Base-by-base conservation (phyloP, 2,329 filamentous ascomycete species). In the Fusarium clavum region DNA sequence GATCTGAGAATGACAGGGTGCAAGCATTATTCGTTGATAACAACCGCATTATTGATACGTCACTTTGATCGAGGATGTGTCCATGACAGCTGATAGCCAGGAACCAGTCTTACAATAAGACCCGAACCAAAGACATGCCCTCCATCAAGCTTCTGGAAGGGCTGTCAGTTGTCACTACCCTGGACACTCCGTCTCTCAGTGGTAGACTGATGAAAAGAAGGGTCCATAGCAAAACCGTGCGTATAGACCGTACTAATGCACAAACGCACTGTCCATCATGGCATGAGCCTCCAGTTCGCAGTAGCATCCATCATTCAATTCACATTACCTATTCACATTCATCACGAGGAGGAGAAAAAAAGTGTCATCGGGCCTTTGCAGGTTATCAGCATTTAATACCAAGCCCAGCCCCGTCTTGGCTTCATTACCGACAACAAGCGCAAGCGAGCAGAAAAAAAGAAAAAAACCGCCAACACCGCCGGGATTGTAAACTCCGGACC, bases 321-420 rank as follows among this genome's bases (percentile, higher is more conserved):
- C 22, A 66, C 22, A 53, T 66, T 47, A 61, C 55, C 51, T 34
- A 49, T 49, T 52, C 24, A 13, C 32, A 66, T 45, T 32, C 45
- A 60, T 65, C 64, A 61, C 54, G 56, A 51, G 54, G 57, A 45
- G 27, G 40, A 40, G 25, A 34, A 47, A 59, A 45, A 51, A 12
- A 38, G 34, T n/a, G 34, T 38, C 55, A 70, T 72, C 65, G 51
- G 56, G 54, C 27, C 44, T 54, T 57, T 24, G 45, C 59, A 43
- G 57, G 63, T 57, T 59, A 48, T 58, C 61, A 55, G 60, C 64
- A 62, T 65, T 73, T 66, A 64, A 67, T 69, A 67, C 65, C 57
- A 64, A 65, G 32, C 24, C 48, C 53, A 73, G 45, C 72, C 69
- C 63, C 69, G 38, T 67, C 64, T 46, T 53, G 44, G 44, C 30